Evolutionary conservation across 345 rosid genomes (phyloP).

Genomic region (Clausena lansium): DNA sequence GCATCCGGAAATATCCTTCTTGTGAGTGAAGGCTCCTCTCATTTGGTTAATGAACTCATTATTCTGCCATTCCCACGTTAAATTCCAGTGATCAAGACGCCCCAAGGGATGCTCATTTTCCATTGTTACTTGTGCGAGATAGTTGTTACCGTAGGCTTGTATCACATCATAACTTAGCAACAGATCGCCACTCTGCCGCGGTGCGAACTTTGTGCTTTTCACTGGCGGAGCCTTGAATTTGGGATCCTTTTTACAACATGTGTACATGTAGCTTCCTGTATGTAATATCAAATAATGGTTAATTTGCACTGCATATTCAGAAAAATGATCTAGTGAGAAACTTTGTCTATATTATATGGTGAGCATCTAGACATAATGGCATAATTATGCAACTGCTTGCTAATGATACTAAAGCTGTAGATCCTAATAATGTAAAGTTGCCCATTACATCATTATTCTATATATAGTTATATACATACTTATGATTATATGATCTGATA

Average conservation of each 20-base stretch:
- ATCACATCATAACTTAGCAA: slow-evolving; percentile 63
- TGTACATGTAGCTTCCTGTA: slow-evolving; percentile 59
- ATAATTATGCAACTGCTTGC: no score
- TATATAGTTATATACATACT: no score
- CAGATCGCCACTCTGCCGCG: slow-evolving; percentile 64
- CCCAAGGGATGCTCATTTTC: slow-evolving; percentile 73
- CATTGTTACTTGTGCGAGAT: slow-evolving; percentile 84
- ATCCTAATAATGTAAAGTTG: no score
- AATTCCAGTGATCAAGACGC: slow-evolving; percentile 85
- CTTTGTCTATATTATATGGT: no score
- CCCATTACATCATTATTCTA: no score
- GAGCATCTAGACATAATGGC: no score
- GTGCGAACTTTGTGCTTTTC: slow-evolving; percentile 42
- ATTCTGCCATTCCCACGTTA: slow-evolving; percentile 93
- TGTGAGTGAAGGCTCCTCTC: slow-evolving; percentile 78
- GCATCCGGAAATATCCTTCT: slow-evolving; percentile 52
- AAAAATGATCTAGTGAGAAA: no score
- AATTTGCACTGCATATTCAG: no score
- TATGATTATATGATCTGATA: neutral
- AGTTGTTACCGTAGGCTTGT: slow-evolving; percentile 63
- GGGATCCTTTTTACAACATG: slow-evolving; percentile 74
- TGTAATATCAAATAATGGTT: no score
- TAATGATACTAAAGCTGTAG: no score
- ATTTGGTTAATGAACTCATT: slow-evolving; percentile 80
- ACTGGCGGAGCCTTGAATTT: slow-evolving; percentile 45